Evolutionary conservation across 2,329 filamentous ascomycete species (phyloP), one percentile per base, ranked within the genome.

Genomic region (Phoma sp.): DNA sequence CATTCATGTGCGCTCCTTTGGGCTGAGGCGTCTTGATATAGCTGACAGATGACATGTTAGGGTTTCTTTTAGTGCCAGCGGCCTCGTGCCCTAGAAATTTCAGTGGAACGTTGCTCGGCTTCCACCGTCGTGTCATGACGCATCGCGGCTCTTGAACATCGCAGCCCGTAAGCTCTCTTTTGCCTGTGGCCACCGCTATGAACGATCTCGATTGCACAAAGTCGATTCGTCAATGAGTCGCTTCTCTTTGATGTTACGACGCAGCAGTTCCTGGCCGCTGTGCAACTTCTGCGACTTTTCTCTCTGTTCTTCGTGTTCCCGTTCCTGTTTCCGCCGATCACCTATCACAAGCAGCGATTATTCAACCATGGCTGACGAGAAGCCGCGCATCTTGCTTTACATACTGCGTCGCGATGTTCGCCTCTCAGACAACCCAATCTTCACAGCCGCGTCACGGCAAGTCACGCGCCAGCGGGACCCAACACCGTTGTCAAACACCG

Each of bases 351-450:
- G 51, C 52, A 53, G 58, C 27, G 46, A 62, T 21, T 40, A 55
- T 48, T 36, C 59, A 45, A 63, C 29, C 47, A 72, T 72, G 68
- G 44, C 64, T 6, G 55, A 44, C 47, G 47, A 58, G 17, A 57
- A 58, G 35, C 64, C 70, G 19, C 77, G 76, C 38, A 80, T 90
- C 22, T 77, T 92, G 46, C 80, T 94, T 51, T 92, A 92, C 68
- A 73, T 93, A 21, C 74, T 93, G 32, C 85, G 90, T 39, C 85
- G 87, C 62, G 91, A 94, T 70, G 80, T 92, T 19, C 87, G 91
- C 57, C 79, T 90, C 24, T 80, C 84, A 25, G 90, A 94, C 74
- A 93, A 93, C 67, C 89, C 89, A 0, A 81, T 92, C 37, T 81
- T 94, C 19, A 81, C 91, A 68, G 78, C 82, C 55, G 74, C 82